A percentile compares a stretch with the other conserved stretches of the same genome.
Evolutionary conservation across 2,329 filamentous ascomycete genomes (phyloP).

Genomic region (Didymella segeticola): DNA sequence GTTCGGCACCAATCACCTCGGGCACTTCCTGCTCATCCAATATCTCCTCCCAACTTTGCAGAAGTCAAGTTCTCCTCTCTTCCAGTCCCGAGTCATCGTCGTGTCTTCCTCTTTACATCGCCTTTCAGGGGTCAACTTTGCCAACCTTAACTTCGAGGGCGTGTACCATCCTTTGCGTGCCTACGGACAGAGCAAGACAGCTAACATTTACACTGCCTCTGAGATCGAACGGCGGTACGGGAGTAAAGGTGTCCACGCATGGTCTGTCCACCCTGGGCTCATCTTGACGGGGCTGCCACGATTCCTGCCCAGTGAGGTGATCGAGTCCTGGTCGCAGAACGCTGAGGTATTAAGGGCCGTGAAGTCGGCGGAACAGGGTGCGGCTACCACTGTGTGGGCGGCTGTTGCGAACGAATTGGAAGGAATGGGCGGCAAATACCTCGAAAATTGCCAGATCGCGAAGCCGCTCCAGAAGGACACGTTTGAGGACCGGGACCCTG

Average conservation of each 20-base stretch:
- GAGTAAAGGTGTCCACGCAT: constrained; percentile 48
- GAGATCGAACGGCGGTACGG: constrained; percentile 59
- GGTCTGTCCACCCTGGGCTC: not conserved
- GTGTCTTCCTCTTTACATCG: not conserved
- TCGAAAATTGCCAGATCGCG: not conserved
- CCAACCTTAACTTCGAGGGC: not conserved
- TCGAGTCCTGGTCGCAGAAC: not conserved
- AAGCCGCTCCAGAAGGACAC: not conserved
- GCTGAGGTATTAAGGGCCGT: not conserved
- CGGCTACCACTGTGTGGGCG: not conserved
- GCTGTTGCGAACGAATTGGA: not conserved
- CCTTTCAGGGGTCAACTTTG: not conserved
- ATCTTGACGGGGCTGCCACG: not conserved
- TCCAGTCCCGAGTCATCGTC: not conserved
- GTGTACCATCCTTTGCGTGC: constrained; percentile 32
- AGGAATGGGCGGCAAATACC: not conserved
- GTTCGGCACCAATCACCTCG: not conserved
- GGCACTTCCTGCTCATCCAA: not conserved
- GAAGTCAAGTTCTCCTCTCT: not conserved
- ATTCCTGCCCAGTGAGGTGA: not conserved
- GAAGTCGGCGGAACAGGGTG: not conserved
- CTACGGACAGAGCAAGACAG: constrained; percentile 60
- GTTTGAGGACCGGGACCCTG: not conserved
- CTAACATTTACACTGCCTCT: constrained; percentile 60
- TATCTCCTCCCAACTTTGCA: not conserved